Evolutionary conservation across 768 basidiomycete species (phyloP).

Genomic region (Suillus luteus): DNA sequence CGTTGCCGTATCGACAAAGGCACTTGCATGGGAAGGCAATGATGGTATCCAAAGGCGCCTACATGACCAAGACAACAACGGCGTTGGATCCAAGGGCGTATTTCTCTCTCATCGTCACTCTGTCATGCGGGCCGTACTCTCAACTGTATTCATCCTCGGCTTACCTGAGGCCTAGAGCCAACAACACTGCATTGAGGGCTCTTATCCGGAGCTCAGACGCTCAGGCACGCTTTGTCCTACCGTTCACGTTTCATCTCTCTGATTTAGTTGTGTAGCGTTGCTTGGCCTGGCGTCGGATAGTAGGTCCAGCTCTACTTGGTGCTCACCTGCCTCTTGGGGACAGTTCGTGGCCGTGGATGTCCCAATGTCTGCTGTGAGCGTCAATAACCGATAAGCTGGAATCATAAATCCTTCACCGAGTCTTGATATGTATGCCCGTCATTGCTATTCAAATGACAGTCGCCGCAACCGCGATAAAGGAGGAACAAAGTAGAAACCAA

Average conservation of each 20-base stretch:
- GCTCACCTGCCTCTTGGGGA: conserved; percentile 14
- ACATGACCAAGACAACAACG: conserved; percentile 44
- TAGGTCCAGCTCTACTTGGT: conserved; percentile 10
- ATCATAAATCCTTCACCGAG: no score
- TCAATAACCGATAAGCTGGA: conserved; percentile 2
- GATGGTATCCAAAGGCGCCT: conserved; percentile 52
- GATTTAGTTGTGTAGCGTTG: conserved; percentile 7
- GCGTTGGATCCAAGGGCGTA: conserved; percentile 54
- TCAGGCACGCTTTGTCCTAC: conserved; percentile 37
- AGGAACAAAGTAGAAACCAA: background rate
- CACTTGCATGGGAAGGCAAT: conserved; percentile 45
- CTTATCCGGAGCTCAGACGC: conserved; percentile 53
- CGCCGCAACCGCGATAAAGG: background rate
- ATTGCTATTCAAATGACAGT: background rate
- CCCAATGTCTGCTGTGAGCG: conserved; percentile 7
- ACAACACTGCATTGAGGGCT: conserved; percentile 39
- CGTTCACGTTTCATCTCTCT: background rate
- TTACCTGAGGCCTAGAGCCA: conserved; percentile 46
- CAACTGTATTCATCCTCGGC: conserved; percentile 49
- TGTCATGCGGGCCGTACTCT: background rate
- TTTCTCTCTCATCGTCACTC: background rate
- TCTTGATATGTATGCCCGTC: background rate
- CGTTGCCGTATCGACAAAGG: conserved; percentile 45
- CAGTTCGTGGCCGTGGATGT: conserved; percentile 10
- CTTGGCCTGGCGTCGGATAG: conserved; percentile 10